phyloP scores from a whole-genome alignment of 352 stramenopile species.

The Phytophthora capsici region DNA sequence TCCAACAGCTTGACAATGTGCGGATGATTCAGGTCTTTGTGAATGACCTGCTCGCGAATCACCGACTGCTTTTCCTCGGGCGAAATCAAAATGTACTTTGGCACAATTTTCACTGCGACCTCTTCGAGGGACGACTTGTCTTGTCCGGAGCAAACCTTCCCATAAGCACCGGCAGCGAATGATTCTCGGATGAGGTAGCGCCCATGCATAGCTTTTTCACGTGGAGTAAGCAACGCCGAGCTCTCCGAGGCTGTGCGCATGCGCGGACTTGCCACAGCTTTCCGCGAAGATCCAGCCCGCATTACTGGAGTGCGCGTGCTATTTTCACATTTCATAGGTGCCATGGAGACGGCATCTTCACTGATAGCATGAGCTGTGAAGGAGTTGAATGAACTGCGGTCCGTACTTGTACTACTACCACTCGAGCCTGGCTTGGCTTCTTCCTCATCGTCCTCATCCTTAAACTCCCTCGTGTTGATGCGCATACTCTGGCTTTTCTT shows the following conservation, averaged over 20 bases:
- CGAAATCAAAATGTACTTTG: constrained; percentile 74
- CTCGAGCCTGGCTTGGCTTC: not conserved
- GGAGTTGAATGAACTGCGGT: constrained; percentile 29
- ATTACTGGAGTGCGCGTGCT: constrained; percentile 5
- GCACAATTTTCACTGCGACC: constrained; percentile 80
- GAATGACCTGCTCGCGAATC: constrained; percentile 74
- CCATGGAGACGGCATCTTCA: constrained; percentile 10
- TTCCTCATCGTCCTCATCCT: constrained; percentile 5
- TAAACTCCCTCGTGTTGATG: constrained; percentile 14
- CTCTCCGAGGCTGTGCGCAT: constrained; percentile 43
- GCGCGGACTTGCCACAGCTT: constrained; percentile 13
- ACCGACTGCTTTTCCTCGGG: constrained; percentile 77
- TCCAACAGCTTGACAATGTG: constrained; percentile 83
- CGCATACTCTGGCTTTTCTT: constrained; percentile 32
- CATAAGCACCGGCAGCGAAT: constrained; percentile 75
- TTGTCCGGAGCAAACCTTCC: constrained; percentile 65
- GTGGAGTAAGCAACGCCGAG: constrained; percentile 47
- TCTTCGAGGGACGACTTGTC: constrained; percentile 56
- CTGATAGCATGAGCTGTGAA: constrained; percentile 19
- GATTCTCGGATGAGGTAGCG: constrained; percentile 79
- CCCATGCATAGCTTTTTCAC: constrained; percentile 72
- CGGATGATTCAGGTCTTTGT: constrained; percentile 67
- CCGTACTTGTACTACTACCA: constrained; percentile 26
- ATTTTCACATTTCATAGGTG: constrained; percentile 16
- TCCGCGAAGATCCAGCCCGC: constrained; percentile 17